Evolutionary conservation across 1,284 basidiomycete genomes (phyloP).

Genomic region (Meira miltonrushii): DNA sequence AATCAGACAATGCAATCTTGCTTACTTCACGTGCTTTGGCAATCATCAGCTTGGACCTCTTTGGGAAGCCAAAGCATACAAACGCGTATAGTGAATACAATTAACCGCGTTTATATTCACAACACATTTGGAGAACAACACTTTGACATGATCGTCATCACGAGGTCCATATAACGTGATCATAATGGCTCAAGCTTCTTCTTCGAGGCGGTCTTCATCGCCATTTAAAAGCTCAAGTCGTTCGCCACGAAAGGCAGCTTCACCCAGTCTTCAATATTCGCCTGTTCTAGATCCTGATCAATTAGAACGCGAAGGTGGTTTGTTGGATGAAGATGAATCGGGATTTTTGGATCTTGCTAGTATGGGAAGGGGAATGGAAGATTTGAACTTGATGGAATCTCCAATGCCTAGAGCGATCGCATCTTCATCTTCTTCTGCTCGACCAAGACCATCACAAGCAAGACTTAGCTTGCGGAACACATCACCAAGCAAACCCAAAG

Average conservation of each 20-base stretch:
- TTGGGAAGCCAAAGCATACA: too few species aligned
- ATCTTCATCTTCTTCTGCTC: neutral
- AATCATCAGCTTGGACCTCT: too few species aligned
- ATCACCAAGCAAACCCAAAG: neutral
- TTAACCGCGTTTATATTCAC: too few species aligned
- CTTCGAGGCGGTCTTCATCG: too few species aligned
- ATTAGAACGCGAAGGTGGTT: neutral
- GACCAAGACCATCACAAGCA: neutral
- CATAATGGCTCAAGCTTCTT: too few species aligned
- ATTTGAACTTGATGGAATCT: neutral
- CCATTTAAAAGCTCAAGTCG: too few species aligned
- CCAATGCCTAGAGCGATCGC: neutral
- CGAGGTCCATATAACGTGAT: too few species aligned
- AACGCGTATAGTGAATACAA: too few species aligned
- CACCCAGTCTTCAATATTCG: neutral
- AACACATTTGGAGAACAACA: too few species aligned
- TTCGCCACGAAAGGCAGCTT: neutral
- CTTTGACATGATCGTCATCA: too few species aligned
- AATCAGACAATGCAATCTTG: too few species aligned
- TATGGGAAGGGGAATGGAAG: neutral
- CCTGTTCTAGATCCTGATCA: neutral
- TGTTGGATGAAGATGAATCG: slow-evolving; percentile 10
- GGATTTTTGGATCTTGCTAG: slow-evolving; percentile 6
- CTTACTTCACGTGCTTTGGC: too few species aligned
- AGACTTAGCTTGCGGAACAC: neutral